Conservation (phyloP, 768 basidiomycete genomes). For the Agaricus bisporus region DNA sequence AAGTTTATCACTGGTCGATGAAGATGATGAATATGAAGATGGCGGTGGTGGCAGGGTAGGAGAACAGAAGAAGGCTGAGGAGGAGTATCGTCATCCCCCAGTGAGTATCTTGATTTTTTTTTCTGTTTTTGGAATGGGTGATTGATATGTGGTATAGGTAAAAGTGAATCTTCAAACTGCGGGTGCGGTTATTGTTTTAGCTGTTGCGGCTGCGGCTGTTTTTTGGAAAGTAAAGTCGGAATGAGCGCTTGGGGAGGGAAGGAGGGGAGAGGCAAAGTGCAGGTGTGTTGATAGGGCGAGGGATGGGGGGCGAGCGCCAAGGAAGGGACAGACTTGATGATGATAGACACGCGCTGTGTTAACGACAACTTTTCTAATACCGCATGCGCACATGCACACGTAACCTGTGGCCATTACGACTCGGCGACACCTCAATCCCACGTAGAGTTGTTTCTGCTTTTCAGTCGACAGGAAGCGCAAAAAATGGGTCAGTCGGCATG, state of each 20-base stretch:
- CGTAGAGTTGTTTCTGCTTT: too few relatives aligned
- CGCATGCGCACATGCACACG: too few relatives aligned
- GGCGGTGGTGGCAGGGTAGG: background rate
- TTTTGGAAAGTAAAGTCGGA: constrained; percentile 60
- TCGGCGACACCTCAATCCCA: too few relatives aligned
- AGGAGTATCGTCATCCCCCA: background rate
- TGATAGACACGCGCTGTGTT: background rate
- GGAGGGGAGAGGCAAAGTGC: background rate
- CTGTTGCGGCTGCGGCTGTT: constrained; percentile 67
- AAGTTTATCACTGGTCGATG: background rate
- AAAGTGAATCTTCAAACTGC: constrained; percentile 46
- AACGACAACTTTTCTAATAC: background rate
- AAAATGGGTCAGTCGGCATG: too few relatives aligned
- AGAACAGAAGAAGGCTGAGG: too few relatives aligned
- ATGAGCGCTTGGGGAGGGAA: constrained; percentile 3
- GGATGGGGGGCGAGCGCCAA: background rate
- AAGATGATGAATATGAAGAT: background rate
- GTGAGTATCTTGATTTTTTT: constrained; percentile 11
- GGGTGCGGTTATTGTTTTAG: constrained; percentile 57
- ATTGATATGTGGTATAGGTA: constrained; percentile 13
- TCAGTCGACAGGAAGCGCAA: too few relatives aligned
- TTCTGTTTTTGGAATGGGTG: constrained; percentile 4
- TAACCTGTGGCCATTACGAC: too few relatives aligned
- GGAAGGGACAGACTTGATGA: background rate
- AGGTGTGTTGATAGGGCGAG: background rate